These are phyloP conservation scores for Mycena filopes DNA, from an alignment of 768 basidiomycete species.

Conservation along the genomic window DNA sequence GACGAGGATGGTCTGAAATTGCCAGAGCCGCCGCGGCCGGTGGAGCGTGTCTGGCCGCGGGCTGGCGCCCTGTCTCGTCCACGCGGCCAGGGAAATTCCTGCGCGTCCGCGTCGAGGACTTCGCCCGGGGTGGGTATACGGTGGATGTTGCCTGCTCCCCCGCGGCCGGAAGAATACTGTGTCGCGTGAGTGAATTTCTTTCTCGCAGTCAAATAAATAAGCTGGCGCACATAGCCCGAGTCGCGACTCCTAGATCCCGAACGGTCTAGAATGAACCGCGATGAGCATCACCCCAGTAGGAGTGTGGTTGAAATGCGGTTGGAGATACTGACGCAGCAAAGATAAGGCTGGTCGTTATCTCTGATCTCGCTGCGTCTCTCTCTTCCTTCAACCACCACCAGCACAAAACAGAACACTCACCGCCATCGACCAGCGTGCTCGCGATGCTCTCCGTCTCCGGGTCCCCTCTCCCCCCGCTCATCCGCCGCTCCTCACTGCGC, in stretches of 20 bases:
- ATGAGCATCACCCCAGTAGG: neutral
- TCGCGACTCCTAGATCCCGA: neutral
- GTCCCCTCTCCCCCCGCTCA: neutral
- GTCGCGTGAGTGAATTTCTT: neutral
- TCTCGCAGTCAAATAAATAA: too few relatives aligned
- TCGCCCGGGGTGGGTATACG: neutral
- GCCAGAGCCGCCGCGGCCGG: neutral
- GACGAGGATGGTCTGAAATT: constrained; percentile 6
- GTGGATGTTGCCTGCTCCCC: constrained; percentile 13
- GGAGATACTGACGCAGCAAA: too few relatives aligned
- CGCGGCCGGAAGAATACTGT: constrained; percentile 15
- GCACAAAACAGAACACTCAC: neutral
- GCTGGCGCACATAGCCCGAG: neutral
- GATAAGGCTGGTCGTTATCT: too few relatives aligned
- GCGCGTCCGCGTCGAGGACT: neutral
- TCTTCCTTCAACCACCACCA: neutral
- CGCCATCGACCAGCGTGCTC: constrained; percentile 7
- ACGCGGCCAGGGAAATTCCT: constrained; percentile 15
- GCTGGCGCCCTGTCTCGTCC: neutral
- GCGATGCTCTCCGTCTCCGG: constrained; percentile 8
- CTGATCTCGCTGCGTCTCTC: too few relatives aligned
- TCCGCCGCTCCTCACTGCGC: neutral
- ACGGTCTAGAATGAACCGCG: neutral
- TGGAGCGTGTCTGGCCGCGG: neutral
- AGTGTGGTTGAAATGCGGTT: neutral